Conservation (phyloP, 2,329 filamentous ascomycete species). For the Aspergillus sp. region DNA sequence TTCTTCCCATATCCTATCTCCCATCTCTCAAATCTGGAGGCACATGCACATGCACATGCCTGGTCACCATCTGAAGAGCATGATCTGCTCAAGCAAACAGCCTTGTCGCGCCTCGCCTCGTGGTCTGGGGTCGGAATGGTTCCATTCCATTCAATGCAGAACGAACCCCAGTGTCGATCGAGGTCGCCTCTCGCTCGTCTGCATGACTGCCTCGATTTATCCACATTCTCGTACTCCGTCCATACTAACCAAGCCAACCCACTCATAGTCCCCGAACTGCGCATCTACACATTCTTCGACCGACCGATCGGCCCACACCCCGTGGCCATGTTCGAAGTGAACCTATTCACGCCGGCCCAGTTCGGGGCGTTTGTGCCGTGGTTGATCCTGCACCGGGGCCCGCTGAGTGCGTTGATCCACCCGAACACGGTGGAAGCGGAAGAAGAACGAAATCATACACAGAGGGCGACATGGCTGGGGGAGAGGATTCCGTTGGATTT, state of each 20-base stretch:
- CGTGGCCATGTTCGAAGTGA: conserved; percentile 89
- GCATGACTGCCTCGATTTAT: no score
- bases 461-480: conserved; percentile 47
- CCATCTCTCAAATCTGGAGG: no score
- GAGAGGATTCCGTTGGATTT: conserved; percentile 47
- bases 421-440: conserved; percentile 65
- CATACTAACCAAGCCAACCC: neutral
- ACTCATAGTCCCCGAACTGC: conserved; percentile 71
- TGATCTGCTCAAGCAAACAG: no score
- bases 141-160: no score
- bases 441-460: conserved; percentile 53
- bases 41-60: no score
- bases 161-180: no score
- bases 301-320: conserved; percentile 78
- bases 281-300: conserved; percentile 78
- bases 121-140: no score
- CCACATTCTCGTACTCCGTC: no score
- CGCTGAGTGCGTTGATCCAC: conserved; percentile 75
- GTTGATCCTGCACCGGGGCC: conserved; percentile 78
- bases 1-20: neutral
- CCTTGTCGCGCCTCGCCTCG: no score
- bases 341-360: conserved; percentile 78
- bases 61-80: no score
- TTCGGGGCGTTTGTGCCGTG: conserved; percentile 88
- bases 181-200: no score